These are phyloP conservation scores for Ophiocordyceps camponoti-leonardi DNA, from an alignment of 2,329 filamentous ascomycete species.

Conservation along the genomic window DNA sequence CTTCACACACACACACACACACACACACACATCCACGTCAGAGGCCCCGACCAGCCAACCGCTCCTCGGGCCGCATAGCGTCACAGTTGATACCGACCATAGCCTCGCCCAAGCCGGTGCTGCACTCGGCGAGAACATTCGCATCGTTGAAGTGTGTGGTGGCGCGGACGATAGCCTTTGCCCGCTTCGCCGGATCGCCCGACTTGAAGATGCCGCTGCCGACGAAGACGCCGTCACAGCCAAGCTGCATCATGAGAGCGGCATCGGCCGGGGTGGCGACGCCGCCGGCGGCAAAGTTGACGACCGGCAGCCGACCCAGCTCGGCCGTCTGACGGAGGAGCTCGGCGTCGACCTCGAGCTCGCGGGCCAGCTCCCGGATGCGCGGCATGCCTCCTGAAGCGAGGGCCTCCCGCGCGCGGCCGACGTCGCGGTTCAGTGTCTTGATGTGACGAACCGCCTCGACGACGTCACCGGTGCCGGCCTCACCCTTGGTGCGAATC, in stretches of 20 bases:
- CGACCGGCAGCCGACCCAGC: constrained; percentile 76
- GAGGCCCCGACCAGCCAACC: constrained; percentile 61
- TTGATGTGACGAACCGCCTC: constrained; percentile 96
- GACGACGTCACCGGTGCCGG: constrained; percentile 90
- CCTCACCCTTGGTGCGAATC: constrained; percentile 98
- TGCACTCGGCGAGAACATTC: constrained; percentile 72
- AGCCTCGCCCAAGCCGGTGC: constrained; percentile 80
- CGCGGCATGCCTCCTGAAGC: constrained; percentile 30
- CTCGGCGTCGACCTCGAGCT: constrained; percentile 61
- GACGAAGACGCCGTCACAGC: constrained; percentile 95
- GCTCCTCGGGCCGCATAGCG: constrained; percentile 61
- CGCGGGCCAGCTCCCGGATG: constrained; percentile 57
- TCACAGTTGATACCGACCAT: constrained; percentile 92
- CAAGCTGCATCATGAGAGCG: constrained; percentile 94
- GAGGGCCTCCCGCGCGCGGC: constrained; percentile 61
- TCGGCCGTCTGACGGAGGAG: constrained; percentile 76
- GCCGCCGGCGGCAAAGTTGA: constrained; percentile 96
- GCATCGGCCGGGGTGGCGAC: constrained; percentile 98
- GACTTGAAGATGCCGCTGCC: constrained; percentile 96
- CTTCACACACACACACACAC: no score
- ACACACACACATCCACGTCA: background rate
- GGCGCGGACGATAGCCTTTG: constrained; percentile 86
- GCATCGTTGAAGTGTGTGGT: constrained; percentile 81
- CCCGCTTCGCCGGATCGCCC: constrained; percentile 75
- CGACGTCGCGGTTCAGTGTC: constrained; percentile 70